Conservation (phyloP, 129 eudicot species). For the Lactuca sativa region DNA sequence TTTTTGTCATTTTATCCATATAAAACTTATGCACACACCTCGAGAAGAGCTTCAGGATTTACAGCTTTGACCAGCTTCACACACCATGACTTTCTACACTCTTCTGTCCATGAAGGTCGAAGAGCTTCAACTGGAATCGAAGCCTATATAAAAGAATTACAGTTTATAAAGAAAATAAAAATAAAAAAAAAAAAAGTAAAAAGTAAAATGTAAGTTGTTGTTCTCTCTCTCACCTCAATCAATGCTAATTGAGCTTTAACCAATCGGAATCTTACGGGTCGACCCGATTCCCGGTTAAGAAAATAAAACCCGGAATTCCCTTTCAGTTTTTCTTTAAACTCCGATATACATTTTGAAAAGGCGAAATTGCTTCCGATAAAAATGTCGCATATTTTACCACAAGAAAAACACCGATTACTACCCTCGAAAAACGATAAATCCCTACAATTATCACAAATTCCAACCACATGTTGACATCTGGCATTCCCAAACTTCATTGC, state of each 20-base stretch:
- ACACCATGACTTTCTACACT: slow-evolving; percentile 66
- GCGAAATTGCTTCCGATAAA: slow-evolving; percentile 14
- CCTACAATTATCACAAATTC: slow-evolving; percentile 60
- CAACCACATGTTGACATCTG: slow-evolving; percentile 41
- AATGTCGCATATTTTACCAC: slow-evolving; percentile 34
- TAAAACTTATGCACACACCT: slow-evolving; percentile 40
- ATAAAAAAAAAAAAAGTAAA: not conserved
- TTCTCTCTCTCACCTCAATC: slow-evolving; percentile 53
- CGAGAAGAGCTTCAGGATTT: slow-evolving; percentile 68
- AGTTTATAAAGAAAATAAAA: not conserved
- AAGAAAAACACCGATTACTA: slow-evolving; percentile 47
- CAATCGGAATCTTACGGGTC: slow-evolving; percentile 56
- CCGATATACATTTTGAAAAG: slow-evolving; percentile 44
- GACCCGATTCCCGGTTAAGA: slow-evolving; percentile 27
- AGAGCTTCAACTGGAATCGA: slow-evolving; percentile 71
- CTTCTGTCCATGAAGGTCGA: slow-evolving; percentile 69
- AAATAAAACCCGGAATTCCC: slow-evolving; percentile 23
- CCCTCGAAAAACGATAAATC: slow-evolving; percentile 44
- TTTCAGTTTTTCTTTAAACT: slow-evolving; percentile 42
- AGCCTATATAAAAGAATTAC: slow-evolving; percentile 44
- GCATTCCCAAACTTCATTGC: slow-evolving; percentile 61
- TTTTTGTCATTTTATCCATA: not conserved
- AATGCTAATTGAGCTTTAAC: slow-evolving; percentile 62
- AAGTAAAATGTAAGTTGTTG: too few species aligned
- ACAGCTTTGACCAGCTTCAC: slow-evolving; percentile 59